Evolutionary conservation across 2,329 filamentous ascomycete species (phyloP).

Genomic region (Emmonsiellopsis sp.): DNA sequence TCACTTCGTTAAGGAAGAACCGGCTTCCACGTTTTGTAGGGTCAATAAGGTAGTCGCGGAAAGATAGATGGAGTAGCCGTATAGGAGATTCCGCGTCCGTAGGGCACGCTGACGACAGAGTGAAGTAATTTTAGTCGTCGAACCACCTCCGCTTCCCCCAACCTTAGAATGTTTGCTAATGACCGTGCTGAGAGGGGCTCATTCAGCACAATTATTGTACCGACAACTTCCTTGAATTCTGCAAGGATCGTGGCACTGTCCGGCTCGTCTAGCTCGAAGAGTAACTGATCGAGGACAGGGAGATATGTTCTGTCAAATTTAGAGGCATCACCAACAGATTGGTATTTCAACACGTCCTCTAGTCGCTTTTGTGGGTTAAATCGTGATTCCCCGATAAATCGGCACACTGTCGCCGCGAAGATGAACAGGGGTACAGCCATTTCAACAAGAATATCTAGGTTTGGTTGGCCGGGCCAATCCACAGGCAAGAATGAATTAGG

Average conservation of each 20-base stretch:
- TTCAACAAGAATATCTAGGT: constrained; percentile 18
- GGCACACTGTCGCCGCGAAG: constrained; percentile 18
- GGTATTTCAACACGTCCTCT: constrained; percentile 9
- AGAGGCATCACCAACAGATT: constrained; percentile 6
- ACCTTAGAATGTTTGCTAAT: constrained; percentile 10
- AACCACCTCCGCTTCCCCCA: constrained; percentile 6
- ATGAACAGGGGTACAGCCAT: constrained; percentile 24
- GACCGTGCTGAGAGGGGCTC: constrained; percentile 14
- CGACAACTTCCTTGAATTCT: constrained; percentile 17
- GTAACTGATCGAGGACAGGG: constrained; percentile 16
- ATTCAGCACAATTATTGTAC: constrained; percentile 15
- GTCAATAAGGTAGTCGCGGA: constrained; percentile 24
- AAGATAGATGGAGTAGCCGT: constrained; percentile 21
- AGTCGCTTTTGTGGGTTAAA: constrained; percentile 10
- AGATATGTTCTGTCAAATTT: constrained; percentile 21
- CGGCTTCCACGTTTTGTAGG: constrained; percentile 9
- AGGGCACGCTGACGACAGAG: constrained; percentile 16
- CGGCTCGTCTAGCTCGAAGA: constrained; percentile 7
- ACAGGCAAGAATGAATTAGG: neutral
- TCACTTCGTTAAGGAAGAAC: constrained; percentile 15
- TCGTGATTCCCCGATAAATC: constrained; percentile 15
- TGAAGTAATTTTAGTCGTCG: constrained; percentile 11
- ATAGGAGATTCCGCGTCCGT: constrained; percentile 7
- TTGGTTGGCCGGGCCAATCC: constrained; percentile 16
- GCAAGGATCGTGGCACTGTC: constrained; percentile 8